These are phyloP conservation scores for Syncephalis plumigaleata DNA, from an alignment of 371 early-diverging fungal species.

Conservation along the genomic window DNA sequence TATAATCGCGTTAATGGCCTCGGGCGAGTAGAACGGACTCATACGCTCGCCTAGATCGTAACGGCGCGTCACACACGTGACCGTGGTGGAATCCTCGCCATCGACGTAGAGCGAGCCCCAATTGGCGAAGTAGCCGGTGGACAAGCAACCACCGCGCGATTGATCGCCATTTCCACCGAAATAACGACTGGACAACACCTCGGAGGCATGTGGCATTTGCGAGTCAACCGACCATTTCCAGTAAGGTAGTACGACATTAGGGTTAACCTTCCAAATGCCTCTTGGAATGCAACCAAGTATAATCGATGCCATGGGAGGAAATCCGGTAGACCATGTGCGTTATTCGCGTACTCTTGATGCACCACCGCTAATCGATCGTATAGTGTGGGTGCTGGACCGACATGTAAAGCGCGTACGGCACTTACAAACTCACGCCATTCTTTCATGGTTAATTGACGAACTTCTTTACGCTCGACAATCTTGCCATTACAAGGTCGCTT, in stretches of 20 bases:
- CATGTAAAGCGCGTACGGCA: background rate
- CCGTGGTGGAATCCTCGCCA: background rate
- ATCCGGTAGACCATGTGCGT: background rate
- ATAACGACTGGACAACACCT: slow-evolving; percentile 3
- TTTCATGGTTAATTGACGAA: slow-evolving; percentile 2
- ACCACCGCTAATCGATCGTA: background rate
- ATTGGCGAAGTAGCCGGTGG: slow-evolving; percentile 6
- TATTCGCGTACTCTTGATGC: slow-evolving; percentile 1
- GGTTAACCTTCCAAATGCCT: slow-evolving; percentile 1
- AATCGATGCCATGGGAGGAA: slow-evolving; percentile 3
- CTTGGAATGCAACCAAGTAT: background rate
- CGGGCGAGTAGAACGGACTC: slow-evolving; percentile 13
- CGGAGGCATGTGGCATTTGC: slow-evolving; percentile 5
- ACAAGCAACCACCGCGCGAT: slow-evolving; percentile 6
- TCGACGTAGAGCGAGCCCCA: slow-evolving; percentile 3
- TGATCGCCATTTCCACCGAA: slow-evolving; percentile 12
- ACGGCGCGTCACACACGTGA: slow-evolving; percentile 10
- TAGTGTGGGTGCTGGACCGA: background rate
- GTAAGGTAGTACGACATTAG: slow-evolving; percentile 4
- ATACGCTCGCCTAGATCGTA: slow-evolving; percentile 7
- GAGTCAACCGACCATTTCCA: slow-evolving; percentile 15
- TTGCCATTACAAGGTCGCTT: too few relatives aligned
- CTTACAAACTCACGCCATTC: background rate
- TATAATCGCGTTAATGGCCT: slow-evolving; percentile 9
- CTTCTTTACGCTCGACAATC: slow-evolving; percentile 2